Percentiles rank a stretch among this genome's conserved stretches.
Evolutionary conservation across 169 alveolate species (phyloP).

Genomic region (Besnoitia besnoiti): DNA sequence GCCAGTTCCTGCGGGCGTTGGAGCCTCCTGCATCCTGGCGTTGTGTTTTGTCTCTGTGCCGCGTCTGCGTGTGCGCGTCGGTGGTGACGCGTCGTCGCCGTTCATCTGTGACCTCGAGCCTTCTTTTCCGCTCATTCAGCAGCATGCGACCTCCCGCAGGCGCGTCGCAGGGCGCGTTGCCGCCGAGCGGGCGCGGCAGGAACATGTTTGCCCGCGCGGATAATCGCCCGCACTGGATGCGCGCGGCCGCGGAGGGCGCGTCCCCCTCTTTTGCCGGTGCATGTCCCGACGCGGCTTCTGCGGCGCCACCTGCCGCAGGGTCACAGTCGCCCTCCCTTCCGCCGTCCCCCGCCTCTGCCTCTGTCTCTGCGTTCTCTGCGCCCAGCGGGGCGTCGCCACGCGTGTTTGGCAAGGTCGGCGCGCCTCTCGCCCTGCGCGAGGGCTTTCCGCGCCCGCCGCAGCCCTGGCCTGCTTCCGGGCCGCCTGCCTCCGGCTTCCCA

Average conservation of each 20-base stretch:
- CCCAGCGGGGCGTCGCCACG: background rate
- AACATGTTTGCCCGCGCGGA: constrained; percentile 10
- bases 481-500: no score
- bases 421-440: background rate
- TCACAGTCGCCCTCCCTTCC: background rate
- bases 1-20: no score
- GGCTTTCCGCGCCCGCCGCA: background rate
- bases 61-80: no score
- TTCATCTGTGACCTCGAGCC: no score
- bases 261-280: background rate
- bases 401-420: background rate
- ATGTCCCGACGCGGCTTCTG: background rate
- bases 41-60: no score
- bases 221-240: constrained; percentile 38
- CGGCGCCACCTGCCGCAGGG: background rate
- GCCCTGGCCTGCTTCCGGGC: background rate
- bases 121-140: no score
- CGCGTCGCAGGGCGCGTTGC: background rate
- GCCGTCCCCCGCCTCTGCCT: background rate
- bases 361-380: background rate
- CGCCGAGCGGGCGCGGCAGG: background rate
- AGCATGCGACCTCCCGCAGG: background rate
- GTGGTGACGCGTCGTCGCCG: no score
- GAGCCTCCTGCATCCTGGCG: no score
- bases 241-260: background rate